phyloP scores from a whole-genome alignment of 768 basidiomycete genomes.

The Lactifluus volemus region DNA sequence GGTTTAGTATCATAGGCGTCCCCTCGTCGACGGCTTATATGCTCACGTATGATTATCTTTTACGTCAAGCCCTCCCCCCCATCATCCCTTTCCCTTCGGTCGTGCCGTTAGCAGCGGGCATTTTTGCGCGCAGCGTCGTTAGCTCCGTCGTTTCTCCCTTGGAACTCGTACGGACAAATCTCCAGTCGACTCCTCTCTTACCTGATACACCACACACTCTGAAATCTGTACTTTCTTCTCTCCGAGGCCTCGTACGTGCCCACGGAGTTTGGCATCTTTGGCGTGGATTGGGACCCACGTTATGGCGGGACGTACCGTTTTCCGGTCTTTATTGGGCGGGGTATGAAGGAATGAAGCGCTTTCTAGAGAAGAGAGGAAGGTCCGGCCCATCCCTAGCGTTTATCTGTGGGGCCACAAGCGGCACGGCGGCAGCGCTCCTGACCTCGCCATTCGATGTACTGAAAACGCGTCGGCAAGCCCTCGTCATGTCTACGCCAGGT shows the following conservation, averaged over 20 bases:
- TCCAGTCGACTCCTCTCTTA: slow-evolving; percentile 78
- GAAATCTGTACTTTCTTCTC: slow-evolving; percentile 57
- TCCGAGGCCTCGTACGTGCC: slow-evolving; percentile 48
- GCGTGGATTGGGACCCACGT: slow-evolving; percentile 84
- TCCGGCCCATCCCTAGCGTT: slow-evolving; percentile 69
- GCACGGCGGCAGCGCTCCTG: slow-evolving; percentile 74
- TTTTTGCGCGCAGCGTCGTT: slow-evolving; percentile 71
- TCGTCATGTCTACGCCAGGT: slow-evolving; percentile 50
- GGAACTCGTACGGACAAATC: slow-evolving; percentile 87
- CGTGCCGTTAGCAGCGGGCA: slow-evolving; percentile 73
- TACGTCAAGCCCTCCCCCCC: slow-evolving; percentile 52
- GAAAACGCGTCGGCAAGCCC: slow-evolving; percentile 87
- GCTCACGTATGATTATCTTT: slow-evolving; percentile 87
- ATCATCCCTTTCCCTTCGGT: slow-evolving; percentile 46
- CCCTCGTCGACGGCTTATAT: slow-evolving; percentile 92
- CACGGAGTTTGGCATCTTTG: slow-evolving; percentile 71
- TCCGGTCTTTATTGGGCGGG: slow-evolving; percentile 96
- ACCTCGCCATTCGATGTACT: slow-evolving; percentile 96
- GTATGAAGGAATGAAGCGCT: slow-evolving; percentile 76
- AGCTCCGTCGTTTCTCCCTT: slow-evolving; percentile 77
- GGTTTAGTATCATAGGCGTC: slow-evolving; percentile 73
- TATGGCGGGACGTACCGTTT: slow-evolving; percentile 98
- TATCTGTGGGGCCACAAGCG: slow-evolving; percentile 83
- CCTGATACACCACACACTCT: slow-evolving; percentile 68
- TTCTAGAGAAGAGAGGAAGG: slow-evolving; percentile 43